phyloP scores from a whole-genome alignment of 768 basidiomycete species.

The Cytidiella melzeri region DNA sequence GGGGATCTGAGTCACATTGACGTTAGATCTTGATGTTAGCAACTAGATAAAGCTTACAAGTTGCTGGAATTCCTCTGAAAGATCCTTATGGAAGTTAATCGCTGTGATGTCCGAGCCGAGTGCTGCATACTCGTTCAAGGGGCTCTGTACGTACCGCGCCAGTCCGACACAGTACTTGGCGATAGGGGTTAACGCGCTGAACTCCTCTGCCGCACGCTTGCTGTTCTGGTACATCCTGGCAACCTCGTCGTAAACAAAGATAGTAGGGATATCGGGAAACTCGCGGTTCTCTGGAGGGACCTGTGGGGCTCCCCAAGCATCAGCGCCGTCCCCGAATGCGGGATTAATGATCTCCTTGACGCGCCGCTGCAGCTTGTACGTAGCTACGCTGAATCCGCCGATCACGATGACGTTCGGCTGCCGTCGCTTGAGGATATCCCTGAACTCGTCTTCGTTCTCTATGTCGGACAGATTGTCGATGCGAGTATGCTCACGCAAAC shows the following conservation, averaged over 20 bases:
- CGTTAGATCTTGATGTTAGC: no score
- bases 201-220: constrained; percentile 78
- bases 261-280: constrained; percentile 70
- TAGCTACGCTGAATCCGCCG: constrained; percentile 83
- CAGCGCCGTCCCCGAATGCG: not conserved
- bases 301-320: constrained; percentile 11
- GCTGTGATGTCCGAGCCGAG: constrained; percentile 80
- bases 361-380: constrained; percentile 58
- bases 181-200: constrained; percentile 65
- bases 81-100: constrained; percentile 70
- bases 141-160: constrained; percentile 89
- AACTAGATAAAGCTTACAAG: constrained; percentile 35
- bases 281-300: constrained; percentile 9
- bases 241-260: constrained; percentile 85
- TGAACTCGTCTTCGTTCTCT: constrained; percentile 66
- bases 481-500: constrained; percentile 83
- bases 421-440: constrained; percentile 74
- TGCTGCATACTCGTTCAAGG: constrained; percentile 90
- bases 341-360: constrained; percentile 51
- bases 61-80: constrained; percentile 78
- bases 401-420: constrained; percentile 85
- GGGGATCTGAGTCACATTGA: constrained; percentile 1
- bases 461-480: constrained; percentile 80
- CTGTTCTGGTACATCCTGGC: constrained; percentile 93
- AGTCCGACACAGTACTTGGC: constrained; percentile 92